Base-by-base conservation (phyloP, 176 grass and related monocot species). In the Oryza meyeriana region DNA sequence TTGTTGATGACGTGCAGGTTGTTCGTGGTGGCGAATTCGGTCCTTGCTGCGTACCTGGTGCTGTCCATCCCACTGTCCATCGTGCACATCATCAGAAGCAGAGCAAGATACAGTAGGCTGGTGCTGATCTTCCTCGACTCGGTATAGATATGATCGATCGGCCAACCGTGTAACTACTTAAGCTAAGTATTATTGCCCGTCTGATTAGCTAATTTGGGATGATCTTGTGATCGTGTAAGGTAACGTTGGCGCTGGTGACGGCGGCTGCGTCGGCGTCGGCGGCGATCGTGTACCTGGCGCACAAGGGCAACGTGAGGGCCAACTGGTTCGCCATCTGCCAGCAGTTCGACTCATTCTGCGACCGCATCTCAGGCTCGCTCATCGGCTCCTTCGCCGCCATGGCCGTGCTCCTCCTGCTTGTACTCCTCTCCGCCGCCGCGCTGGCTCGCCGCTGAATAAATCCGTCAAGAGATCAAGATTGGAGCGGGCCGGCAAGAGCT, bases 281-380 rank as follows among this genome's bases (percentile, higher is more conserved):
- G 33, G 86, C 79, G 6, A 83, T 92, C 52, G 90, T 89, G 79
- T 89, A 89, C 50, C 39, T 92, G 66, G 82, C 79, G 57, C 83
- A 92, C 69, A 89, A 92, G 74, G 90, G 90, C 33, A 86, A 89
- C 39, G 83, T 34, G 3, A 80, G 68, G 78, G 86, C 79, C 9
- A 92, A 92, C 55, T 89, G 90, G 90, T 80, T 92, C 38, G 86
- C 90, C 39, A 86, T 86, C 64, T 89, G 90, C 68, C 90, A 89
- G 65, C 86, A 89, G 45, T 92, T 92, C 83, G 85, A 89, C 63
- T 70, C 73, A 5, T 92, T 83, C 40, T 92, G 83, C 45, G 61
- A 83, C 72, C 86, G 72, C 52, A 92, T 85, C 22, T 86, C 82
- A 0, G 86, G 79, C 22, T 89, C 83, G 47, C 89, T 91, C 42